Conservation (phyloP, 2,329 filamentous ascomycete species). For the Fusarium avenaceum region DNA sequence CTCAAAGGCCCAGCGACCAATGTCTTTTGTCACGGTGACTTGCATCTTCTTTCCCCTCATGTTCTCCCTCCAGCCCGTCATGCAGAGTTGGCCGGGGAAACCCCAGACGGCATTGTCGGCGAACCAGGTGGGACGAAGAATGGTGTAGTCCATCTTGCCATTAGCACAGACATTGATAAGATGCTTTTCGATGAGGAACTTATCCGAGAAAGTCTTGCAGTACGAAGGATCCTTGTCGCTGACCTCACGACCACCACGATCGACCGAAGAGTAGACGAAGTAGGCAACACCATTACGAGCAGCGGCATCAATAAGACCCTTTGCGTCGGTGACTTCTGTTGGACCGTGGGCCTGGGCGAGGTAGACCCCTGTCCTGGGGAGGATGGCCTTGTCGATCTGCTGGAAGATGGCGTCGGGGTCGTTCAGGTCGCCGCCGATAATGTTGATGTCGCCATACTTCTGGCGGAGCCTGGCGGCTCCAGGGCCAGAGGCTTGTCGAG, state of each 20-base stretch:
- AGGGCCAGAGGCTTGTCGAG: conserved; percentile 62
- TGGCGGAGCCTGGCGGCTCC: conserved; percentile 52
- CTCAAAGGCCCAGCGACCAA: conserved; percentile 45
- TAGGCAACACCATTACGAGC: conserved; percentile 64
- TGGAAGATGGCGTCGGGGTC: conserved; percentile 62
- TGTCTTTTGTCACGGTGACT: conserved; percentile 45
- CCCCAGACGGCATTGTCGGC: conserved; percentile 48
- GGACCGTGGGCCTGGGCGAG: conserved; percentile 52
- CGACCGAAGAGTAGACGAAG: conserved; percentile 74
- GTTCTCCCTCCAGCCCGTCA: conserved; percentile 48
- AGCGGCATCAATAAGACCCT: conserved; percentile 64
- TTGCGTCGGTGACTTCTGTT: conserved; percentile 63
- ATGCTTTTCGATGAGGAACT: conserved; percentile 71
- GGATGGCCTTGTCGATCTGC: conserved; percentile 29
- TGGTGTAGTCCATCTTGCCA: conserved; percentile 47
- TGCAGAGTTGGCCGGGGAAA: conserved; percentile 45
- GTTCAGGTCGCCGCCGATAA: conserved; percentile 69
- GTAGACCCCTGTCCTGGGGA: conserved; percentile 38
- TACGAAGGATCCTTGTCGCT: conserved; percentile 49
- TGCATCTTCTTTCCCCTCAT: conserved; percentile 48
- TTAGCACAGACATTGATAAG: conserved; percentile 58
- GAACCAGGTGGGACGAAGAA: conserved; percentile 50
- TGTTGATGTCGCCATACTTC: conserved; percentile 59
- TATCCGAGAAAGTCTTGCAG: conserved; percentile 57
- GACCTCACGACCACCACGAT: conserved; percentile 74